Evolutionary conservation across 306 rosid genomes (phyloP), one percentile per base, ranked within the genome.

Genomic region (Trifolium subterraneum): DNA sequence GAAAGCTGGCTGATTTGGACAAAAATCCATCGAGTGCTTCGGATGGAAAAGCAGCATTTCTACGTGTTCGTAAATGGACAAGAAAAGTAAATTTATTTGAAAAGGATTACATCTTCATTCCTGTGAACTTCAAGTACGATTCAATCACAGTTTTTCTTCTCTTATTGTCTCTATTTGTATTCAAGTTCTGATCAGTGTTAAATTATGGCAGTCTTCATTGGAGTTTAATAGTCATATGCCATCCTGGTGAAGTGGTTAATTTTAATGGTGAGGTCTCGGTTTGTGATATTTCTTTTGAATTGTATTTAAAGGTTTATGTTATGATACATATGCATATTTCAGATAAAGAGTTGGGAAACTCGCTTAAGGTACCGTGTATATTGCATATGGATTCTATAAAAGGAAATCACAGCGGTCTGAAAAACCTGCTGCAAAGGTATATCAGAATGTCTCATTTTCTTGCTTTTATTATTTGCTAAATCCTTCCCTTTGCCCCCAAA

Each of bases 321-420:
- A 18, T 71, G 72, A 27, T 8, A 15, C 13, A 60, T 59, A 59
- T 56, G 35, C 15, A 29, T 66, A 33, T 86, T 83, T 61, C 91
- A 93, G 98, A 81, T 78, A 86, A 81, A 70, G 80, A 87, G 51
- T 31, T 56, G 85, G 84, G 71, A 66, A 81, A 83, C 76, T 74
- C 88, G 48, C 78, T 27, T 58, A 91, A 88, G 78, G 87, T 87
- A 31, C 93, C 98, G 14, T 91, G 98, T 68, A 88, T 93, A 81
- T 84, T 93, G 86, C 98, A 91, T 82, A 89, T 93, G 98, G 98
- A 93, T 84, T 93, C 98, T 69, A 90, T 93, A 51, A 93, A 93
- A 79, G 98, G 98, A 83, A 93, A 75, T 82, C 98, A 93, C 27
- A 45, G 87, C 6, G 93, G 98, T 76, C 90, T 93, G 64, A 93